phyloP scores from a whole-genome alignment of 2,329 filamentous ascomycete genomes.

The Coniochaeta sp. region DNA sequence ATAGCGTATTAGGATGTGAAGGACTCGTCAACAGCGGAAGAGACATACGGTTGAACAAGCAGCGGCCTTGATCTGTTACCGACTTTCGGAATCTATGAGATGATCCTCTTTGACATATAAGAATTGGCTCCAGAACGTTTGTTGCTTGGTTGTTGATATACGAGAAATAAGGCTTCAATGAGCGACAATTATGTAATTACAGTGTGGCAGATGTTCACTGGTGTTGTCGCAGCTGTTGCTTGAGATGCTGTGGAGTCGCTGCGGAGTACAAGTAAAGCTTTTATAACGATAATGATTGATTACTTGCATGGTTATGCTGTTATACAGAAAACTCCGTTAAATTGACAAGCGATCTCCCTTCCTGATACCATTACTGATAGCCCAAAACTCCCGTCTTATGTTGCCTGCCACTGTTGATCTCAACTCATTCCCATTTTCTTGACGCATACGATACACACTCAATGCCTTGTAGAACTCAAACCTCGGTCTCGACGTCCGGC shows the following conservation, averaged over 20 bases:
- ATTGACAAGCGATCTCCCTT: background rate
- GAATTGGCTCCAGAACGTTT: background rate
- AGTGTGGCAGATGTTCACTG: background rate
- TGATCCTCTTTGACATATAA: too few species aligned
- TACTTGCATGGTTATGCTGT: background rate
- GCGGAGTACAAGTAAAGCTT: background rate
- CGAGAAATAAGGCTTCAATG: background rate
- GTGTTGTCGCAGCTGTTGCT: too few species aligned
- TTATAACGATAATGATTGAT: background rate
- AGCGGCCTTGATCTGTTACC: background rate
- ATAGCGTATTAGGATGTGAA: background rate
- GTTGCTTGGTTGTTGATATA: background rate
- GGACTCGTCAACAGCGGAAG: background rate
- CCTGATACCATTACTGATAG: background rate
- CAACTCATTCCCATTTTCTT: background rate
- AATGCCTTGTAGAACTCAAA: constrained; percentile 22
- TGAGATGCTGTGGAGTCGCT: too few species aligned
- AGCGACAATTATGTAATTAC: background rate
- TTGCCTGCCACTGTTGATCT: background rate
- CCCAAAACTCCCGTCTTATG: background rate
- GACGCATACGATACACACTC: background rate
- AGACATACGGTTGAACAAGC: background rate
- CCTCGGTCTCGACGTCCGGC: constrained; percentile 80
- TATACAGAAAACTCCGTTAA: background rate
- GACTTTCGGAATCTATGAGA: background rate